Conservation (phyloP, 495 filamentous ascomycete genomes). For the Tuber microsphaerosporum region DNA sequence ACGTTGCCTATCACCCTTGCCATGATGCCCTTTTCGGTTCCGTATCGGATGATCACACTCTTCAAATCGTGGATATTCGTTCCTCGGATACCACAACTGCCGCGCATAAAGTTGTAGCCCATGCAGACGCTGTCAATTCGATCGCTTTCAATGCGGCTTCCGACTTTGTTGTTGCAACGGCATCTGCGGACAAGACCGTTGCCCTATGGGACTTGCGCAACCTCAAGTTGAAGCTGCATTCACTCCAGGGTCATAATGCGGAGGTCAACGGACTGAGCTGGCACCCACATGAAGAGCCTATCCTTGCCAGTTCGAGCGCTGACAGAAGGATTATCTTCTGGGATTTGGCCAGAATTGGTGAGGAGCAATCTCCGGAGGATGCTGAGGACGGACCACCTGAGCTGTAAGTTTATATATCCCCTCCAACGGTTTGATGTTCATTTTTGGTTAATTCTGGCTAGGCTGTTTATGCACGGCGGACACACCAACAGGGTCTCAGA, state of each 20-base stretch:
- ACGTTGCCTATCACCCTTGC: slow-evolving; percentile 87
- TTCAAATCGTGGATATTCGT: slow-evolving; percentile 84
- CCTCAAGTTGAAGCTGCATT: slow-evolving; percentile 75
- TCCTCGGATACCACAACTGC: slow-evolving; percentile 55
- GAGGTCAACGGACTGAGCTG: slow-evolving; percentile 84
- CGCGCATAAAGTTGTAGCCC: slow-evolving; percentile 57
- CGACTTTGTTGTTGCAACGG: slow-evolving; percentile 82
- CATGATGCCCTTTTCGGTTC: slow-evolving; percentile 76
- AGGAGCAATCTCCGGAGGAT: slow-evolving; percentile 92
- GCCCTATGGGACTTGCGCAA: slow-evolving; percentile 93
- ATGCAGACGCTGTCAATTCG: slow-evolving; percentile 88
- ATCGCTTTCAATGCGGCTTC: slow-evolving; percentile 84
- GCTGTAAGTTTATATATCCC: slow-evolving; percentile 55
- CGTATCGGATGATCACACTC: slow-evolving; percentile 88
- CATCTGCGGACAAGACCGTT: slow-evolving; percentile 88
- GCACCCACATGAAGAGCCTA: slow-evolving; percentile 81
- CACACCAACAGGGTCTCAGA: slow-evolving; percentile 94
- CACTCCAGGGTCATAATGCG: slow-evolving; percentile 74
- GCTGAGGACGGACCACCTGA: slow-evolving; percentile 95
- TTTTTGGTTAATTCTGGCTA: slow-evolving; percentile 43
- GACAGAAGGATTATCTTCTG: slow-evolving; percentile 93
- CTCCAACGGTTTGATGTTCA: slow-evolving; percentile 1
- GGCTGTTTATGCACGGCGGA: slow-evolving; percentile 96
- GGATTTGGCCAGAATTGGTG: slow-evolving; percentile 83
- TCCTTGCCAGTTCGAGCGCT: slow-evolving; percentile 83